Conservation (phyloP, 768 basidiomycete species). For the Mycena pura region DNA sequence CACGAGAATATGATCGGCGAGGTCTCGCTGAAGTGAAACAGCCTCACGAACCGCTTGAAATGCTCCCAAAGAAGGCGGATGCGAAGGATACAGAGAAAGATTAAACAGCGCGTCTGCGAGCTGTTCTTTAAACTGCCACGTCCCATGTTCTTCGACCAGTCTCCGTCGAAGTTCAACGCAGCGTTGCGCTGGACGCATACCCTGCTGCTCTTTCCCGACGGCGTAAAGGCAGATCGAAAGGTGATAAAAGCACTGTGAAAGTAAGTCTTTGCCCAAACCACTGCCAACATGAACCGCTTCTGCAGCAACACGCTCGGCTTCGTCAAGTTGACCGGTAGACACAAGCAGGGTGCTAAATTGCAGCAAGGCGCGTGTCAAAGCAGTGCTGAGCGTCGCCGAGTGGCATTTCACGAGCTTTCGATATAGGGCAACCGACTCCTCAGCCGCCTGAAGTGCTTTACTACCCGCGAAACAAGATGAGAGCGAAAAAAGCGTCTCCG, state of each 20-base stretch:
- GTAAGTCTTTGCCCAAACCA: conserved; percentile 9
- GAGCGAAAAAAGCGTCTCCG: conserved; percentile 10
- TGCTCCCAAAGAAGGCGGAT: background rate
- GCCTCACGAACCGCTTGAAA: conserved; percentile 12
- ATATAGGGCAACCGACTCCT: conserved; percentile 14
- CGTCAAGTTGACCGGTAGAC: background rate
- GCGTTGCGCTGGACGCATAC: conserved; percentile 4
- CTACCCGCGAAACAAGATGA: conserved; percentile 8
- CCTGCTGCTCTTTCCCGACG: conserved; percentile 7
- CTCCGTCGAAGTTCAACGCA: conserved; percentile 13
- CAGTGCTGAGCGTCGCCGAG: background rate
- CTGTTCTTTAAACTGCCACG: conserved; percentile 21
- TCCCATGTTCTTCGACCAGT: conserved; percentile 2
- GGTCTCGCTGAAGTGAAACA: conserved; percentile 2
- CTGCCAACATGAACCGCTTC: conserved; percentile 10
- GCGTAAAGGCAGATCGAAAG: conserved; percentile 14
- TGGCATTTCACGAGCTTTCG: background rate
- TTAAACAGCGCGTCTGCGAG: conserved; percentile 25
- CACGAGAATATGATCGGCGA: background rate
- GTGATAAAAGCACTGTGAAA: conserved; percentile 12
- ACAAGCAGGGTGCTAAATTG: conserved; percentile 16
- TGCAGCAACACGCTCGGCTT: conserved; percentile 7
- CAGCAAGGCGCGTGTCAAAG: conserved; percentile 1
- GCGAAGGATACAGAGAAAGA: conserved; percentile 6
- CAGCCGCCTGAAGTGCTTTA: background rate